A percentile compares a stretch with the other conserved stretches of the same genome.
Conservation (phyloP, 148 eudicot species). For the Nepenthes gracilis region DNA sequence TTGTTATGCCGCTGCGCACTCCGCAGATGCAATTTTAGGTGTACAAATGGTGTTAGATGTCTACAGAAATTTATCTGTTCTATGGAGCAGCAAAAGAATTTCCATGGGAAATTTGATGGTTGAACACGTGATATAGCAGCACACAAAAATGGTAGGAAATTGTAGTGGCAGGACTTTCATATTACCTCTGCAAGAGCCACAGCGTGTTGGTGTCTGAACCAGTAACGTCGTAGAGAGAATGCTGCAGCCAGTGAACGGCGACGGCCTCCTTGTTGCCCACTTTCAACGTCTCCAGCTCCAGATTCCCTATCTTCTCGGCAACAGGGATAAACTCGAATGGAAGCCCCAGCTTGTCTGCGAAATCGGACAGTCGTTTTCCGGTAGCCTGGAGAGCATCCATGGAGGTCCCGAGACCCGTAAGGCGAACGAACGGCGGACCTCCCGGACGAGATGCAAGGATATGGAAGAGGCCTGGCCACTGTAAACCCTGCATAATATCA, state of each 20-base stretch:
- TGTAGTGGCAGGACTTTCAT: not conserved
- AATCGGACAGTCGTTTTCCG: slow-evolving; percentile 74
- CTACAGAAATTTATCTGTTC: too few relatives aligned
- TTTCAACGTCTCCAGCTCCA: slow-evolving; percentile 56
- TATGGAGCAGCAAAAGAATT: too few relatives aligned
- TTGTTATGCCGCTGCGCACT: too few relatives aligned
- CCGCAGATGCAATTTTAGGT: too few relatives aligned
- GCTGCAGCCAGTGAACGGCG: slow-evolving; percentile 95
- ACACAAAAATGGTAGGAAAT: not conserved
- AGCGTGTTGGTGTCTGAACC: slow-evolving; percentile 78
- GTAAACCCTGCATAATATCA: slow-evolving; percentile 92
- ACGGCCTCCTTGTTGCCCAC: slow-evolving; percentile 80
- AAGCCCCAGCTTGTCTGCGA: slow-evolving; percentile 68
- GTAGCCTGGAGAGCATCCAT: slow-evolving; percentile 70
- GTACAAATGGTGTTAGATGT: too few relatives aligned
- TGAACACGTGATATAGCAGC: too few relatives aligned
- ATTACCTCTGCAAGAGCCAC: slow-evolving; percentile 73
- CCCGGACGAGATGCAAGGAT: slow-evolving; percentile 83
- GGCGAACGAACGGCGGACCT: slow-evolving; percentile 67
- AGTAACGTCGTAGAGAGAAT: slow-evolving; percentile 88
- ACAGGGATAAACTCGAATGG: slow-evolving; percentile 75
- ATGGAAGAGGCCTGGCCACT: slow-evolving; percentile 94
- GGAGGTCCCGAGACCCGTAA: slow-evolving; percentile 77
- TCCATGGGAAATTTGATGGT: too few relatives aligned
- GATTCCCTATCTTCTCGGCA: slow-evolving; percentile 75